Conservation (phyloP, 495 filamentous ascomycete genomes). For the Talaromyces trachyspermus region DNA sequence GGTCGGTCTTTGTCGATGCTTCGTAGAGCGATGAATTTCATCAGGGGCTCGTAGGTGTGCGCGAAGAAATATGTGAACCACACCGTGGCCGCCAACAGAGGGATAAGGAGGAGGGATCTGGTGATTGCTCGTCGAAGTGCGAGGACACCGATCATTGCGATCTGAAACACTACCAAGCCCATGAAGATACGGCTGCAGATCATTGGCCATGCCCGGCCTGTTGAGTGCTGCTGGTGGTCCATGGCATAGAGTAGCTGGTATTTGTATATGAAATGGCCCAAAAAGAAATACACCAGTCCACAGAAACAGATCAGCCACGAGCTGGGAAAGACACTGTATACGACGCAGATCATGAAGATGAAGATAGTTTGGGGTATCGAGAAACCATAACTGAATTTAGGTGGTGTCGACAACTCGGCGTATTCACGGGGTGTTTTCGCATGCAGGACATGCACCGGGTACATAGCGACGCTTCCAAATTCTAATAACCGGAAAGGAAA, state of each 20-base stretch:
- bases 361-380: constrained; percentile 88
- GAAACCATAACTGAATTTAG: constrained; percentile 91
- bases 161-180: constrained; percentile 78
- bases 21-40: constrained; percentile 83
- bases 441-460: constrained; percentile 69
- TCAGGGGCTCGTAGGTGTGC: constrained; percentile 72
- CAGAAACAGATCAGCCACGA: constrained; percentile 78
- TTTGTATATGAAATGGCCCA: constrained; percentile 94
- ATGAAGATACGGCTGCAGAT: constrained; percentile 85
- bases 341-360: constrained; percentile 86
- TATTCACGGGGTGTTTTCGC: constrained; percentile 89
- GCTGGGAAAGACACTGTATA: constrained; percentile 82
- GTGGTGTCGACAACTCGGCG: constrained; percentile 73
- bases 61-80: constrained; percentile 79
- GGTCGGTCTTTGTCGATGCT: constrained; percentile 60
- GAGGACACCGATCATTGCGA: constrained; percentile 83
- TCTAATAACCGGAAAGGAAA: constrained; percentile 90
- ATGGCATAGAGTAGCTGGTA: constrained; percentile 97
- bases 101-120: constrained; percentile 62
- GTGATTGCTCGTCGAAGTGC: constrained; percentile 65
- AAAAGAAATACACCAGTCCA: constrained; percentile 77
- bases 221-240: constrained; percentile 94
- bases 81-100: constrained; percentile 67
- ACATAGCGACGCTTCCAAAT: constrained; percentile 77
- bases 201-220: constrained; percentile 88